Evolutionary conservation across 345 rosid species (phyloP), one percentile per base, ranked within the genome.

Genomic region (Rhodomyrtus tomentosa): DNA sequence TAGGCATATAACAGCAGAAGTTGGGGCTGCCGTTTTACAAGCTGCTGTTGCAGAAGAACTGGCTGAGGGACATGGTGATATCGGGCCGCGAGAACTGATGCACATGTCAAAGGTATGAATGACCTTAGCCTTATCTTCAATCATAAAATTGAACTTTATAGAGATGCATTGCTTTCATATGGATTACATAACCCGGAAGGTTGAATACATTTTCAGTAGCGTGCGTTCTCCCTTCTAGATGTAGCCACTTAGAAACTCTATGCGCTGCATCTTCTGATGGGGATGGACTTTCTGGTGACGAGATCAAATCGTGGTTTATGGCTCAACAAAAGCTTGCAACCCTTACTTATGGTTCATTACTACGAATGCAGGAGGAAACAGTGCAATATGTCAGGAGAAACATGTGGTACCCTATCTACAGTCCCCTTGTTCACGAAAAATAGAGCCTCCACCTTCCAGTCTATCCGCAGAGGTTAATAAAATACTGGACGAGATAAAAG

Each of bases 331-430:
- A 62, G 42, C 42, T 62, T 16, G 74, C 38, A 45, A 10, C 29
- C 24, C 40, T 56, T 40, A 54, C 9, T 50, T 76, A 16, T 50
- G 83, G 53, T 29, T 80, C 32, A 25, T 5, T 20, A 45, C 54
- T 27, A 42, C 84, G 85, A 58, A 48, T 92, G 92, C 93, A 97
- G 99, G 98, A 95, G 88, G 98, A 94, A 86, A 94, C 94, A 4
- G 96, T 95, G 85, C 87, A 90, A 80, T 92, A 93, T 85, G 89
- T 97, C 9, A 91, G 87, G 27, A 84, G 88, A 50, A 90, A 89
- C 87, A 97, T 97, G 98, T 97, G 99, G 98, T 97, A 84, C 92
- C 99, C 98, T 50, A 22, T 93, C 82, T 95, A 97, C 90, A 93
- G 94, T 86, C 98, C 99, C 82, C 94, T 97, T 16, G 98, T 97